Evolutionary conservation across 345 rosid species (phyloP).

Genomic region (Salix udensis): DNA sequence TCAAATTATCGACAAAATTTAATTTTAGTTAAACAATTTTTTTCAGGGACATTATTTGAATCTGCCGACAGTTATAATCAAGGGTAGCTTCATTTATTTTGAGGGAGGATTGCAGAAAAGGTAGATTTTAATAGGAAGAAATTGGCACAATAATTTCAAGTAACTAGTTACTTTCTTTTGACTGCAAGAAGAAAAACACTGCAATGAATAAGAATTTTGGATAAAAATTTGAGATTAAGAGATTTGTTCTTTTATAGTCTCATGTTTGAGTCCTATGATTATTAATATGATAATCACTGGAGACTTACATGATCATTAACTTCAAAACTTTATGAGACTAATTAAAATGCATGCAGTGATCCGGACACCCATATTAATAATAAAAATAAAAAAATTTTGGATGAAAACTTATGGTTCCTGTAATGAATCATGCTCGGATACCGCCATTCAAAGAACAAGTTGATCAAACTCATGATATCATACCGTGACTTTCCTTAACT

Average conservation of each 20-base stretch:
- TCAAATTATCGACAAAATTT: too few relatives aligned
- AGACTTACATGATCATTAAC: too few relatives aligned
- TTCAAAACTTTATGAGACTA: too few relatives aligned
- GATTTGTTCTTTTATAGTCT: too few relatives aligned
- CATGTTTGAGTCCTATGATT: too few relatives aligned
- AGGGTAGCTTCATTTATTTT: too few relatives aligned
- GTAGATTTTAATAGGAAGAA: neutral
- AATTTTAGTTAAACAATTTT: too few relatives aligned
- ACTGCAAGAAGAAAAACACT: neutral
- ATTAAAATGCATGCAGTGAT: too few relatives aligned
- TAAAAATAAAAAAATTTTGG: too few relatives aligned
- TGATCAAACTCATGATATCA: neutral
- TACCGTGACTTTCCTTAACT: neutral
- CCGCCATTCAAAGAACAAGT: neutral
- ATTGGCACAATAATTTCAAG: neutral
- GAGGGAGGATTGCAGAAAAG: neutral
- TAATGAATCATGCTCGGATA: neutral
- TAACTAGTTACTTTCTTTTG: neutral
- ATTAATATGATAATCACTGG: accelerated
- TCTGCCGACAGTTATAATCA: neutral
- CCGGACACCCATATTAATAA: too few relatives aligned
- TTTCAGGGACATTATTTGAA: neutral
- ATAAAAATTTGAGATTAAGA: too few relatives aligned
- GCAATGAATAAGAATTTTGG: too few relatives aligned
- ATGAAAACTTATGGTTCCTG: neutral